Conservation (phyloP, 169 alveolate genomes). For the Plasmodium fragile region DNA sequence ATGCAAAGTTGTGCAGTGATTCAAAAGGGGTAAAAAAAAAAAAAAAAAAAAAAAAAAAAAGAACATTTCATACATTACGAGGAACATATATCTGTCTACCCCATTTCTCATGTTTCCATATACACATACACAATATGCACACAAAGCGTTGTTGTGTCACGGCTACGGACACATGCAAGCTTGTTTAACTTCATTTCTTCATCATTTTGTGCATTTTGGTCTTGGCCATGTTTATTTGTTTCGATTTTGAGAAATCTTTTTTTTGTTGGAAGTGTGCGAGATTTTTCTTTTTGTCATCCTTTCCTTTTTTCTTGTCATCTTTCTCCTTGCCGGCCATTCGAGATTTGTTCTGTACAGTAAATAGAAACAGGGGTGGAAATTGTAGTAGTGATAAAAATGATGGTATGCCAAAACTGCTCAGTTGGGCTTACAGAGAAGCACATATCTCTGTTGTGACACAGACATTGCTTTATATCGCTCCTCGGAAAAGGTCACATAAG, state of each 20-base stretch:
- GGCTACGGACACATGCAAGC: not conserved
- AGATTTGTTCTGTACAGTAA: slow-evolving; percentile 23
- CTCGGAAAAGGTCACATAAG: not conserved
- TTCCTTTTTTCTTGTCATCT: slow-evolving; percentile 60
- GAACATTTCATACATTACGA: not conserved
- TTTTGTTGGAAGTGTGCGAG: slow-evolving; percentile 39
- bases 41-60: not conserved
- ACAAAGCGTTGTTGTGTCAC: not conserved
- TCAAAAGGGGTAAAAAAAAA: not conserved
- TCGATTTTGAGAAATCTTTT: slow-evolving; percentile 26
- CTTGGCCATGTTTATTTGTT: slow-evolving; percentile 27
- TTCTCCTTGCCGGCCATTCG: slow-evolving; percentile 47
- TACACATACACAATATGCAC: not conserved
- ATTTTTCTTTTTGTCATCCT: slow-evolving; percentile 55
- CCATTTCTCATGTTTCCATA: not conserved
- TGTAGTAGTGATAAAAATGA: not conserved
- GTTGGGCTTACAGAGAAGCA: not conserved
- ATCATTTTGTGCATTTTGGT: slow-evolving; percentile 68
- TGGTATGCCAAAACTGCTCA: not conserved
- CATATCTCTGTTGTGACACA: not conserved
- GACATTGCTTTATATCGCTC: not conserved
- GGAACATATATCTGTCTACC: not conserved
- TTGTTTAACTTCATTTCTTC: slow-evolving; percentile 28
- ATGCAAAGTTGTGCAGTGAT: not conserved
- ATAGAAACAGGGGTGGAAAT: not conserved